A percentile compares a stretch with the other conserved stretches of the same genome.
Conservation (phyloP, 2,329 filamentous ascomycete species). For the Fonsecaea pedrosoi region DNA sequence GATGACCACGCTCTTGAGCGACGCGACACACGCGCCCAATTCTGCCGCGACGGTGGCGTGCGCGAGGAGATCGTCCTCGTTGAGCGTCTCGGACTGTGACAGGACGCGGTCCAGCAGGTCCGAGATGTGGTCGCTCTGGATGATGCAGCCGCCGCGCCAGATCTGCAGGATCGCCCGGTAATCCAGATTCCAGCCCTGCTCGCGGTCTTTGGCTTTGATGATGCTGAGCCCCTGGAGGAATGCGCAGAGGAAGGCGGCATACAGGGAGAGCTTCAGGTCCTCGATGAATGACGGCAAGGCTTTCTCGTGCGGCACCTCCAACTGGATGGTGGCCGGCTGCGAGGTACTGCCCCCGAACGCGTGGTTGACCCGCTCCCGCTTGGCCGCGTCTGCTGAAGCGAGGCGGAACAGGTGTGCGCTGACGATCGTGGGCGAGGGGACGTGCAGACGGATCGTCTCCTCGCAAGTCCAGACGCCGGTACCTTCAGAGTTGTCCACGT, state of each 20-base stretch:
- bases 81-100: constrained; percentile 38
- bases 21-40: constrained; percentile 57
- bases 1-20: constrained; percentile 63
- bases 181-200: constrained; percentile 63
- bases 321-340: constrained; percentile 37
- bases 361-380: constrained; percentile 56
- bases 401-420: constrained; percentile 68
- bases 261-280: constrained; percentile 66
- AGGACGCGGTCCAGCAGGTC: constrained; percentile 56
- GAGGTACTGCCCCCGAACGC: constrained; percentile 39
- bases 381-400: constrained; percentile 66
- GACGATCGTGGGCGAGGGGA: constrained; percentile 69
- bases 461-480: constrained; percentile 71
- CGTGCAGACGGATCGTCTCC: constrained; percentile 66
- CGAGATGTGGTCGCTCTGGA: constrained; percentile 69
- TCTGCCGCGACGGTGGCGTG: constrained; percentile 60
- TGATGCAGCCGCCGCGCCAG: constrained; percentile 75
- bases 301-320: constrained; percentile 42
- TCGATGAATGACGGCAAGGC: constrained; percentile 59
- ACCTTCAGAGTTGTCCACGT: constrained; percentile 69
- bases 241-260: constrained; percentile 65
- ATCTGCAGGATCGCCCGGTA: constrained; percentile 57
- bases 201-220: constrained; percentile 64
- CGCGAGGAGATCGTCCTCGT: constrained; percentile 49
- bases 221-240: constrained; percentile 72